These are phyloP conservation scores for Sclerotinia spermophila DNA, from an alignment of 2,329 filamentous ascomycete genomes.

Conservation along the genomic window DNA sequence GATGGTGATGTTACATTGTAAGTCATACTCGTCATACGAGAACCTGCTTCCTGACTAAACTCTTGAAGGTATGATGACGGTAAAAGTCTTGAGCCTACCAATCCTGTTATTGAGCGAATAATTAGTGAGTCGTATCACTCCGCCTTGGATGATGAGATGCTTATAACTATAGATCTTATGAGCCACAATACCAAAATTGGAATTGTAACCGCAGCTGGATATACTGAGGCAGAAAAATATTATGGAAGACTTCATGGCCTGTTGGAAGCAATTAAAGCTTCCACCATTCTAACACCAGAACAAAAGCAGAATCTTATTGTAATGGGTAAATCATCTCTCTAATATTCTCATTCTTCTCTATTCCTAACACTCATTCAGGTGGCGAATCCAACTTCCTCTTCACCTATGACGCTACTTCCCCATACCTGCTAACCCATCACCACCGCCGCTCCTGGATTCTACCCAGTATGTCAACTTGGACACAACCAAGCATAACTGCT, in stretches of 20 bases:
- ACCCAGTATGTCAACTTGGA: conserved; percentile 74
- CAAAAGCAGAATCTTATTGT: conserved; percentile 81
- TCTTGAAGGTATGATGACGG: conserved; percentile 66
- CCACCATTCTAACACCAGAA: conserved; percentile 54
- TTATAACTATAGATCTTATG: conserved; percentile 62
- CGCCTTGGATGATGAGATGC: conserved; percentile 18
- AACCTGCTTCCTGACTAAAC: conserved; percentile 40
- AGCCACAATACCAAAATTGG: conserved; percentile 77
- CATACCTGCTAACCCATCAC: conserved; percentile 66
- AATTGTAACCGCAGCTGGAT: conserved; percentile 95
- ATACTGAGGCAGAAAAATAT: conserved; percentile 83
- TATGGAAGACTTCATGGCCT: conserved; percentile 83
- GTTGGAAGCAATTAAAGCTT: conserved; percentile 68
- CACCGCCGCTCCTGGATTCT: conserved; percentile 67
- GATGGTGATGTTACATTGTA: conserved; percentile 95
- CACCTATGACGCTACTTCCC: conserved; percentile 62
- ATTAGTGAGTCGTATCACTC: conserved; percentile 41
- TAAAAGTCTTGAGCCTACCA: conserved; percentile 68
- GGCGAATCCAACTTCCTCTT: conserved; percentile 97
- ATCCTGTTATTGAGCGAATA: conserved; percentile 69
- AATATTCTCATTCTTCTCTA: neutral
- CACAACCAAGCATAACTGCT: conserved; percentile 68
- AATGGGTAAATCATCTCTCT: conserved; percentile 51
- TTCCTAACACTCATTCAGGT: conserved; percentile 39
- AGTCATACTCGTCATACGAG: neutral